Evolutionary conservation across 768 basidiomycete genomes (phyloP), one percentile per base, ranked within the genome.

Genomic region (Xerocomus spinulosus): DNA sequence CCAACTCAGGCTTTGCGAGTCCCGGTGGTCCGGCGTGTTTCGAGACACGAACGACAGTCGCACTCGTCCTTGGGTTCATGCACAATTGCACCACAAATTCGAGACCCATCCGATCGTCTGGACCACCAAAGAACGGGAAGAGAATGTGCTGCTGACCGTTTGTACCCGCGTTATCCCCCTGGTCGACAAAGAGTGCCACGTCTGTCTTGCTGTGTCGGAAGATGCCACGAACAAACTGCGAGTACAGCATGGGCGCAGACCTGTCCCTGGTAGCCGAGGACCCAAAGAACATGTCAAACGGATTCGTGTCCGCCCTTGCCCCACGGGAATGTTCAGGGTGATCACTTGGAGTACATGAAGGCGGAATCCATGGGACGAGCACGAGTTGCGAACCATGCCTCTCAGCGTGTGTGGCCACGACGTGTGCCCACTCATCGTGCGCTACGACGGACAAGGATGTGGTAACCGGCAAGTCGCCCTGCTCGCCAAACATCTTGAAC

Each of bases 121-220:
- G 83, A 0, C 95, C 95, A 30, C 95, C 95, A 62, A 92, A 87
- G 80, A 95, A 97, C 0, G 94, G 89, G 34, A 93, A 61, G 63
- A 94, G 81, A 24, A 97, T 60, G 53, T 89, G 88, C 50, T 85
- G 74, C 3, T 41, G 42, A 12, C 64, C 64, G 7, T 51, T 63
- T 9, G 64, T 55, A 4, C 66, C 61, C 5, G 53, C 41, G 15
- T 64, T 50, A 15, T 66, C 46, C 59, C 64, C 85, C 21, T 84
- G 74, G 64, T 97, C 95, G 49, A 96, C 77, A 64, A 89, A 94
- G 29, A 98, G 68, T 5, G 84, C 91, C 29, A 94, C 87, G 56
- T 97, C 90, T 9, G 75, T 73, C 3, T 80, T 77, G 14, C 83
- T 78, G 29, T 78, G 79, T 29, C 79, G 66, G 61, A 95, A 97